These are phyloP conservation scores for Penicillium herquei DNA, from an alignment of 495 filamentous ascomycete genomes.

Conservation along the genomic window DNA sequence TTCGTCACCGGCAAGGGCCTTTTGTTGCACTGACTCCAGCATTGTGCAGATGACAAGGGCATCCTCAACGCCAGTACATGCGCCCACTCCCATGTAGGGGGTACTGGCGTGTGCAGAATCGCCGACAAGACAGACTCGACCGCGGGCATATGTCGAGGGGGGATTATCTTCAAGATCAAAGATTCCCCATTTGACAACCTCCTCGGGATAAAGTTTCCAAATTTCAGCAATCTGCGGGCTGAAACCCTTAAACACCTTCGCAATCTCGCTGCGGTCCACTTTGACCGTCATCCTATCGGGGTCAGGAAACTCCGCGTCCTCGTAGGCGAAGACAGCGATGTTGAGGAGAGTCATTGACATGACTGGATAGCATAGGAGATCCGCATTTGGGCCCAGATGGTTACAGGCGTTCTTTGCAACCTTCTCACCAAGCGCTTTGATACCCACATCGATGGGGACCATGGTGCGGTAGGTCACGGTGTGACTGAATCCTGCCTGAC, in stretches of 20 bases:
- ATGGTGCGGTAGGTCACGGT: constrained; percentile 46
- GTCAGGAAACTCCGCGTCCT: constrained; percentile 7
- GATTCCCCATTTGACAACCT: constrained; percentile 33
- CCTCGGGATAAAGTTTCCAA: constrained; percentile 23
- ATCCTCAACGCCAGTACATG: constrained; percentile 26
- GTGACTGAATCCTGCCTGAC: constrained; percentile 1
- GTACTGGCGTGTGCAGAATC: constrained; percentile 44
- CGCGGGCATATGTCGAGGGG: constrained; percentile 25
- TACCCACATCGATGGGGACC: constrained; percentile 20
- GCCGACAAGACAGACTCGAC: constrained; percentile 31
- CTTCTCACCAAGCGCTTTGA: constrained; percentile 7
- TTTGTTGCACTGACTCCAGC: background rate
- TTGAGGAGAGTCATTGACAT: constrained; percentile 18
- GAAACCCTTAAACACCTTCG: background rate
- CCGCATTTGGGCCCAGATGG: constrained; percentile 17
- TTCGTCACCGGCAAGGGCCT: background rate
- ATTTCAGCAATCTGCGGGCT: constrained; percentile 18
- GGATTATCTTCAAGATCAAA: constrained; percentile 39
- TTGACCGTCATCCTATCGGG: background rate
- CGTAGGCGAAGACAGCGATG: constrained; percentile 21
- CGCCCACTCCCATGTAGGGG: constrained; percentile 44
- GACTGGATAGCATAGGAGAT: constrained; percentile 19
- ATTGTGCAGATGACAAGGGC: background rate
- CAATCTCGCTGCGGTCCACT: background rate
- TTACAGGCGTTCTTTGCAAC: constrained; percentile 3